These are phyloP conservation scores for Artemisia argyi DNA, from an alignment of 129 eudicot genomes.

Conservation along the genomic window DNA sequence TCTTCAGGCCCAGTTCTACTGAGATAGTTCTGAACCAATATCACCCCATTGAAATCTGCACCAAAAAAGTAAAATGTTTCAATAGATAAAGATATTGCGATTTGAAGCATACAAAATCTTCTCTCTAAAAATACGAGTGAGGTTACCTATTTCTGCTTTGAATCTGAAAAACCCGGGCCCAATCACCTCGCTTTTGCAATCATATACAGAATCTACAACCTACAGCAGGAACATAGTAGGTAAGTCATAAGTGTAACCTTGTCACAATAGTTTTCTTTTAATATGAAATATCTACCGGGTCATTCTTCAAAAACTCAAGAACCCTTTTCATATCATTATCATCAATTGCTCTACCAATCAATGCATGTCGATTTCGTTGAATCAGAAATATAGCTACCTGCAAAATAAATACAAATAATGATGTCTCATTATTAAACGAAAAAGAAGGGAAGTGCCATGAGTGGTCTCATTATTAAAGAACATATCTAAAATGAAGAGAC, in stretches of 20 bases:
- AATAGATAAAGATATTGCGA: background rate
- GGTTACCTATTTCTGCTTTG: slow-evolving; percentile 93
- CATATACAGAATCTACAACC: slow-evolving; percentile 98
- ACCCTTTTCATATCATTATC: slow-evolving; percentile 90
- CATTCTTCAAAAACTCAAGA: slow-evolving; percentile 82
- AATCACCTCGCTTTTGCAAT: slow-evolving; percentile 97
- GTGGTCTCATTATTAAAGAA: background rate
- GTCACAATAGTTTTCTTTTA: slow-evolving; percentile 16
- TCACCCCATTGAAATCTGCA: slow-evolving; percentile 92
- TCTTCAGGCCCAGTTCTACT: slow-evolving; percentile 76
- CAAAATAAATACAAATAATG: slow-evolving; percentile 20
- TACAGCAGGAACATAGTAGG: slow-evolving; percentile 25
- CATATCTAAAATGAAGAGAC: background rate
- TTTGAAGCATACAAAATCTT: background rate
- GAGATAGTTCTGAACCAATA: slow-evolving; percentile 84
- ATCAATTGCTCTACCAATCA: slow-evolving; percentile 98
- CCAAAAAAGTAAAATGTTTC: background rate
- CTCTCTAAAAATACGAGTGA: background rate
- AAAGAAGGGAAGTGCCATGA: background rate
- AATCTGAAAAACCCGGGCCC: slow-evolving; percentile 98
- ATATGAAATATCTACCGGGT: slow-evolving; percentile 56
- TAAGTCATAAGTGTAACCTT: background rate
- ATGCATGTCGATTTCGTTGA: slow-evolving; percentile 94
- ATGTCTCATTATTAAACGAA: background rate
- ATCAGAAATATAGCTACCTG: slow-evolving; percentile 97